These are phyloP conservation scores for Ophiosphaerella narmari DNA, from an alignment of 2,329 filamentous ascomycete species.

Conservation along the genomic window DNA sequence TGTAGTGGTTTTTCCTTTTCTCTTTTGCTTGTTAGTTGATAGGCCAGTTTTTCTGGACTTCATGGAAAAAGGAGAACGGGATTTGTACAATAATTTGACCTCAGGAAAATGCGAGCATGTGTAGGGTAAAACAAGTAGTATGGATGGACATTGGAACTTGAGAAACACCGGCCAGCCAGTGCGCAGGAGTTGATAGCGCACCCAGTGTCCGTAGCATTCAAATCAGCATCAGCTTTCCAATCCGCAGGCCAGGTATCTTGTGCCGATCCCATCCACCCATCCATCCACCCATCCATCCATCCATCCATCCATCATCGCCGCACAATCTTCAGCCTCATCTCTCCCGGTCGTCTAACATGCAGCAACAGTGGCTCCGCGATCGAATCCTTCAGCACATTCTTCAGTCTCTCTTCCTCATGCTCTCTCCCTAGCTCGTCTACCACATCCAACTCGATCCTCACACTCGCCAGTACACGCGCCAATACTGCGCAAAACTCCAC, in stretches of 20 bases:
- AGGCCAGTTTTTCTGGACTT: not conserved
- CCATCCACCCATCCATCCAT: not conserved
- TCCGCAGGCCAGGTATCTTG: too few relatives aligned
- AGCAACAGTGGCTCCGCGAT: not conserved
- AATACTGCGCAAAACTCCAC: constrained; percentile 52
- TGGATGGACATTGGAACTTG: too few relatives aligned
- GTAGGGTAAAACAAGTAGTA: too few relatives aligned
- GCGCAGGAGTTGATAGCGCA: too few relatives aligned
- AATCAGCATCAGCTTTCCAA: too few relatives aligned
- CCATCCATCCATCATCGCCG: constrained; percentile 3
- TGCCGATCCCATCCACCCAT: too few relatives aligned
- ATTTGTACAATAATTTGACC: constrained; percentile 9
- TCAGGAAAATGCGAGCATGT: not conserved
- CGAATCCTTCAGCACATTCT: not conserved
- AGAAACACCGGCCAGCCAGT: too few relatives aligned
- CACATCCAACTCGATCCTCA: constrained; percentile 1
- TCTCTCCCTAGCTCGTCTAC: not conserved
- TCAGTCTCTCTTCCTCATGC: not conserved
- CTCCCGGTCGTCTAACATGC: constrained; percentile 1
- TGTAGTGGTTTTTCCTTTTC: not conserved
- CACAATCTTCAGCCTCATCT: constrained; percentile 12
- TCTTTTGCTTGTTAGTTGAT: not conserved
- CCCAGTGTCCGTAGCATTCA: too few relatives aligned
- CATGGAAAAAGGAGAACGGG: not conserved
- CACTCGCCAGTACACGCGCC: constrained; percentile 19